Percentiles rank a stretch among this genome's conserved stretches.
phyloP scores from a whole-genome alignment of 495 filamentous ascomycete species.

The Penicillium diatomitis region DNA sequence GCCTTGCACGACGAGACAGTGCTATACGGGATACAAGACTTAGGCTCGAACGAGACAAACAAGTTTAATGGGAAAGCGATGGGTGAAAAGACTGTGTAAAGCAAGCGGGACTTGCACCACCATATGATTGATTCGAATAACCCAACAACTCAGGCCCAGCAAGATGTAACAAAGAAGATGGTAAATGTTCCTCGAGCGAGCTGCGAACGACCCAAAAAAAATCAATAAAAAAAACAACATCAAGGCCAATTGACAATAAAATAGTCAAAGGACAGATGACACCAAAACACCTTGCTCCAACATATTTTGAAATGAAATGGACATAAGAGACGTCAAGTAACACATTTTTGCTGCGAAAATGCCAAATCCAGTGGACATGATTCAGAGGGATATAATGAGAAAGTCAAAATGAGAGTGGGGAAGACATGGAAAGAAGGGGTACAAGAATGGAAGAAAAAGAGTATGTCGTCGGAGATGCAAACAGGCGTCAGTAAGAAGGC shows the following conservation, averaged over 20 bases:
- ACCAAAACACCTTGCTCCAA: slow-evolving; percentile 21
- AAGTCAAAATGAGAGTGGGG: neutral
- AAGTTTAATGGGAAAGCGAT: too few species aligned
- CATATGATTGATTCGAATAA: too few species aligned
- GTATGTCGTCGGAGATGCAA: slow-evolving; percentile 3
- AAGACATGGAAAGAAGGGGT: slow-evolving; percentile 1
- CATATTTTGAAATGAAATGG: slow-evolving; percentile 3
- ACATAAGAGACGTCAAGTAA: slow-evolving; percentile 24
- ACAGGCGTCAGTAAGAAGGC: neutral
- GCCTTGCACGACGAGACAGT: too few species aligned
- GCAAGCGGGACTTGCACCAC: too few species aligned
- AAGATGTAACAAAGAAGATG: too few species aligned
- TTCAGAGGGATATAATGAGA: neutral
- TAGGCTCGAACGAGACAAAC: too few species aligned
- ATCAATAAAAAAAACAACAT: neutral
- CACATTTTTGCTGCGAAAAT: too few species aligned
- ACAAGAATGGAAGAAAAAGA: slow-evolving; percentile 8
- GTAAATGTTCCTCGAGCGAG: neutral
- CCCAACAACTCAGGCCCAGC: too few species aligned
- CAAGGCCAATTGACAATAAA: neutral
- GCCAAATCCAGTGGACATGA: slow-evolving; percentile 13
- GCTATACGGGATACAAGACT: too few species aligned
- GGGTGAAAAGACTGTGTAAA: too few species aligned
- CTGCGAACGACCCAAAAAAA: neutral
- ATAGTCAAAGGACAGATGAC: neutral